Evolutionary conservation across 306 rosid genomes (phyloP).

Genomic region (Carpinus viminea): DNA sequence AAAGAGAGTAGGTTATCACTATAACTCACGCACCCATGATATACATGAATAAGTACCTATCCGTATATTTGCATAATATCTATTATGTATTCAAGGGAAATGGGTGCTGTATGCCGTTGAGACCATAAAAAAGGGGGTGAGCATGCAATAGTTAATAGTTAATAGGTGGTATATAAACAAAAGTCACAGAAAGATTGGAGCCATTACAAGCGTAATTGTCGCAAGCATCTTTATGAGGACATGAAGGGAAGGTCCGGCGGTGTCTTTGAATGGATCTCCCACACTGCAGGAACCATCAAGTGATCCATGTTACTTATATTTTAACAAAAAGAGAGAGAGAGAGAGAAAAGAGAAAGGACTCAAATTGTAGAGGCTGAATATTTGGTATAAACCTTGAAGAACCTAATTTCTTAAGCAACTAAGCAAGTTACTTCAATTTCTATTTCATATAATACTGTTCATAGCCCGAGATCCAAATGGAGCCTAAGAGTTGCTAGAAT

Average conservation of each 20-base stretch:
- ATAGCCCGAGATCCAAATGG: not conserved
- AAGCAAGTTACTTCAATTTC: not conserved
- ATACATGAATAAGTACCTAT: constrained; percentile 54
- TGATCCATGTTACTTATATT: not conserved
- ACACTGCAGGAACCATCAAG: constrained; percentile 50
- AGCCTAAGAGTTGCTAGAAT: not conserved
- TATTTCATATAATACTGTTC: not conserved
- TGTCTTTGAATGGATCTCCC: constrained; percentile 99
- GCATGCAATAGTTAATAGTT: not conserved
- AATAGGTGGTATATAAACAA: constrained; percentile 27
- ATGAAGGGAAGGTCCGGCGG: constrained; percentile 97
- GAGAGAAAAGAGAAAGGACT: not conserved
- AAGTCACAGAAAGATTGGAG: constrained; percentile 91
- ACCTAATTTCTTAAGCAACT: not conserved
- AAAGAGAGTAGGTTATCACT: constrained; percentile 33
- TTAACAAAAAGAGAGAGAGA: not conserved
- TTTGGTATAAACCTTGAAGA: not conserved
- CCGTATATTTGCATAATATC: constrained; percentile 40
- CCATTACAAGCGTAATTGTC: constrained; percentile 95
- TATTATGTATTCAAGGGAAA: constrained; percentile 48
- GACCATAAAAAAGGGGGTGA: constrained; percentile 27
- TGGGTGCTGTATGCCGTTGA: constrained; percentile 33
- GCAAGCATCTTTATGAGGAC: constrained; percentile 98
- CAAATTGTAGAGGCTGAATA: not conserved
- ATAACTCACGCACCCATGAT: constrained; percentile 46